A percentile compares a stretch with the other conserved stretches of the same genome.
Conservation (phyloP, 495 filamentous ascomycete genomes). For the Immersiella caudata region DNA sequence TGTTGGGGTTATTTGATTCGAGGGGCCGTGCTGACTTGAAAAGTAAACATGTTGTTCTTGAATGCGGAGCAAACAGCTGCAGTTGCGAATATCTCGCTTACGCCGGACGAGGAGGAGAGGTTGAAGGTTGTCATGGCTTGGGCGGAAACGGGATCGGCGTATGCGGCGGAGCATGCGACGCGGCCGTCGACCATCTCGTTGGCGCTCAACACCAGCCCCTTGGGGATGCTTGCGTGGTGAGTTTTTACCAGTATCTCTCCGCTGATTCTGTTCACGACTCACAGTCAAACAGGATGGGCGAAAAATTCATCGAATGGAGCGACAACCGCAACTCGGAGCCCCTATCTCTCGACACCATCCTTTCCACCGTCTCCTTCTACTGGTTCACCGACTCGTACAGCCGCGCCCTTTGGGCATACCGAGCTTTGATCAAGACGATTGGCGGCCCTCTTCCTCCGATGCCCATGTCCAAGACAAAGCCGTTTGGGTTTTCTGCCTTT, state of each 20-base stretch:
- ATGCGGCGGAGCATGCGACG: conserved; percentile 61
- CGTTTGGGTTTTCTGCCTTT: conserved; percentile 63
- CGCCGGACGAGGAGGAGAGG: conserved; percentile 19
- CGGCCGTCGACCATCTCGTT: conserved; percentile 64
- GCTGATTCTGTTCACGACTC: background rate
- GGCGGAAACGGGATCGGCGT: conserved; percentile 48
- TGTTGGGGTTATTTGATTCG: background rate
- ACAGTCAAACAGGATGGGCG: conserved; percentile 56
- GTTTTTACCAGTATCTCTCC: conserved; percentile 10
- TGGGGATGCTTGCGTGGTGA: conserved; percentile 68
- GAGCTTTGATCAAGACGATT: conserved; percentile 44
- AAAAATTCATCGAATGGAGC: conserved; percentile 68
- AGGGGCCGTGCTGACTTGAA: conserved; percentile 10
- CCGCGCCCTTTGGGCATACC: conserved; percentile 54
- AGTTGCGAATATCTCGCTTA: conserved; percentile 21
- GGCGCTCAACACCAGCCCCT: conserved; percentile 56
- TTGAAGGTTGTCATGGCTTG: conserved; percentile 21
- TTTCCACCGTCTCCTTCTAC: conserved; percentile 62
- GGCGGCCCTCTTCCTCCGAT: conserved; percentile 16
- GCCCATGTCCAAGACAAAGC: conserved; percentile 43
- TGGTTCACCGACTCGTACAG: conserved; percentile 67
- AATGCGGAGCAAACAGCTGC: conserved; percentile 21
- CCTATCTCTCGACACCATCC: conserved; percentile 56
- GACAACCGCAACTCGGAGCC: conserved; percentile 44
- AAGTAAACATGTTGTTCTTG: conserved; percentile 37